Evolutionary conservation across 805 yeast species (phyloP).

Genomic region (Millerozyma miso): DNA sequence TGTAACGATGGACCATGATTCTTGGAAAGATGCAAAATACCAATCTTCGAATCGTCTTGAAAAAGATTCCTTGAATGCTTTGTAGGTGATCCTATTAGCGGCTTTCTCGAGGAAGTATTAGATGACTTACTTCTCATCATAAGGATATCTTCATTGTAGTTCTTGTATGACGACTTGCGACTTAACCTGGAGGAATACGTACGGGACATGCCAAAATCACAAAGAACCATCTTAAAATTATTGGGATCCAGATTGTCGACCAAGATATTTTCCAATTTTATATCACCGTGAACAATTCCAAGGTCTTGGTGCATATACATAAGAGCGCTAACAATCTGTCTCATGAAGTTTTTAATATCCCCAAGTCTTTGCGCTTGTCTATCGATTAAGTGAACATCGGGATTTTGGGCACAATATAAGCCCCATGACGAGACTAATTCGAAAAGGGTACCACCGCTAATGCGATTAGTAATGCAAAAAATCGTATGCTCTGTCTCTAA

Average conservation of each 20-base stretch:
- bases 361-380: constrained; percentile 31
- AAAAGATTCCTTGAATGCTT: constrained; percentile 17
- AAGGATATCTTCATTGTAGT: constrained; percentile 4
- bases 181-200: constrained; percentile 25
- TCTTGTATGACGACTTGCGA: constrained; percentile 14
- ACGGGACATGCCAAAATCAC: constrained; percentile 87
- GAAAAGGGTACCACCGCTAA: constrained; percentile 75
- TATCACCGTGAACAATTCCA: constrained; percentile 75
- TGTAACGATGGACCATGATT: constrained; percentile 32
- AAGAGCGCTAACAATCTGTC: constrained; percentile 58
- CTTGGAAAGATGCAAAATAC: constrained; percentile 21
- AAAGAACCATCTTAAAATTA: constrained; percentile 46
- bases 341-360: constrained; percentile 29
- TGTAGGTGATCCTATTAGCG: constrained; percentile 32
- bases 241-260: constrained; percentile 38
- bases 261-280: constrained; percentile 77
- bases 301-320: constrained; percentile 51
- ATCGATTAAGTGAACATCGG: constrained; percentile 23
- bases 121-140: constrained; percentile 33
- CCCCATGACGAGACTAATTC: constrained; percentile 74
- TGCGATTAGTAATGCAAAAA: constrained; percentile 67
- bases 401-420: constrained; percentile 26
- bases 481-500: constrained; percentile 59
- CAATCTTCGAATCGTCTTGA: constrained; percentile 30
- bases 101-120: constrained; percentile 27